Base-by-base conservation (phyloP, 2,329 filamentous ascomycete species). In the Fusarium phyllophilum region DNA sequence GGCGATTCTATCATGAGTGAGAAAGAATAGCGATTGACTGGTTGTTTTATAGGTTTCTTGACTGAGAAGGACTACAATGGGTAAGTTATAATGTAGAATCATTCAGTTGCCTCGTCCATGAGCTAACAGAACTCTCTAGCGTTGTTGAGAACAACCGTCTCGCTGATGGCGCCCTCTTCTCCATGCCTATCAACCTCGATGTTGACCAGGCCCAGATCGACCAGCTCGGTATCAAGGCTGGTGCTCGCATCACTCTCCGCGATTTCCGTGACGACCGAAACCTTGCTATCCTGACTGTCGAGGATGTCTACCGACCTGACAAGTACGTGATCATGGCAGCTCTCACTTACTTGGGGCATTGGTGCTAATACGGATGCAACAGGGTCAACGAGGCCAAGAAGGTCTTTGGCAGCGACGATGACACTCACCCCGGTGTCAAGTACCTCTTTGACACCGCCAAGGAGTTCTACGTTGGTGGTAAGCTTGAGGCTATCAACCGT, bases 231-330 rank as follows among this genome's bases (percentile, higher is more conserved):
- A 88, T 98, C 80, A 93, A 96, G 89, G 80, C 93, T 33, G 95
- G 95, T 62, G 89, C 92, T 66, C 92, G 95, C 78, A 88, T 98
- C 81, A 94, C 95, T 45, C 93, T 99, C 74, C 93, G 96, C 79
- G 96, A 99, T 83, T 95, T 97, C 86, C 92, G 96, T 82, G 96
- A 99, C 84, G 96, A 99, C 87, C 92, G 93, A 80, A 97, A 97
- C 85, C 88, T 99, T 76, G 96, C 95, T 79, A 99, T 99, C 82
- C 87, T 99, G 81, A 98, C 94, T 52, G 91, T 99, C 66, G 95
- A 98, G 70, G 96, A 99, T 84, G 89, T 99, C 79, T 99, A 99
- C 90, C 90, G 89, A 83, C 96, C 96, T 67, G 92, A 99, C 89
- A 98, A 98, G 94, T 95, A 89, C 82, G 92, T 82, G 51, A n/a